A percentile compares a stretch with the other conserved stretches of the same genome.
Conservation (phyloP, 805 yeast species). For the Barnettozyma californica region DNA sequence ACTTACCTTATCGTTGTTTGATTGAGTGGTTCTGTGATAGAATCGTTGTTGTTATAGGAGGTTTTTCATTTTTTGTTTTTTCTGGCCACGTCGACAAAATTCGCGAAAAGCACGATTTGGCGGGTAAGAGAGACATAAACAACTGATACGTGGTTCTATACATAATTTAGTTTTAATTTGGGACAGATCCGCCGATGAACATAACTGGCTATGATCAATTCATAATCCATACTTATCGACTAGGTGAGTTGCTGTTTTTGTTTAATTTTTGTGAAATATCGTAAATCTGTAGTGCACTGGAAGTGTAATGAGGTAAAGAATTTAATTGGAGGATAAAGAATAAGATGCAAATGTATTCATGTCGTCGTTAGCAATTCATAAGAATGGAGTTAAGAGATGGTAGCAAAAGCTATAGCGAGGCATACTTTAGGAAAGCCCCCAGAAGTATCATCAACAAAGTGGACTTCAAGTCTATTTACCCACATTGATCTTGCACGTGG, state of each 20-base stretch:
- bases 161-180: too few species aligned
- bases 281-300: too few species aligned
- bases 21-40: background rate
- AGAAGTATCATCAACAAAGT: background rate
- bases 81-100: conserved; percentile 12
- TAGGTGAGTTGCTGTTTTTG: too few species aligned
- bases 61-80: conserved; percentile 5
- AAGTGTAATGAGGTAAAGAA: too few species aligned
- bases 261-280: too few species aligned
- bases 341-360: conserved; percentile 1
- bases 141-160: background rate
- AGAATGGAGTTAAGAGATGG: background rate
- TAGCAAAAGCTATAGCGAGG: background rate
- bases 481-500: conserved; percentile 80
- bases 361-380: conserved; percentile 5
- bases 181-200: background rate
- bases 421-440: background rate
- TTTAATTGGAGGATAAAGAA: background rate
- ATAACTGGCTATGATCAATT: background rate
- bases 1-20: conserved; percentile 4
- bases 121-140: background rate
- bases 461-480: conserved; percentile 52
- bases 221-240: background rate
- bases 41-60: conserved; percentile 1
- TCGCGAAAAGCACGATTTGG: conserved; percentile 7